A percentile compares a stretch with the other conserved stretches of the same genome.
Conservation (phyloP, 371 early-diverging fungal species). For the Mortierella sp. region DNA sequence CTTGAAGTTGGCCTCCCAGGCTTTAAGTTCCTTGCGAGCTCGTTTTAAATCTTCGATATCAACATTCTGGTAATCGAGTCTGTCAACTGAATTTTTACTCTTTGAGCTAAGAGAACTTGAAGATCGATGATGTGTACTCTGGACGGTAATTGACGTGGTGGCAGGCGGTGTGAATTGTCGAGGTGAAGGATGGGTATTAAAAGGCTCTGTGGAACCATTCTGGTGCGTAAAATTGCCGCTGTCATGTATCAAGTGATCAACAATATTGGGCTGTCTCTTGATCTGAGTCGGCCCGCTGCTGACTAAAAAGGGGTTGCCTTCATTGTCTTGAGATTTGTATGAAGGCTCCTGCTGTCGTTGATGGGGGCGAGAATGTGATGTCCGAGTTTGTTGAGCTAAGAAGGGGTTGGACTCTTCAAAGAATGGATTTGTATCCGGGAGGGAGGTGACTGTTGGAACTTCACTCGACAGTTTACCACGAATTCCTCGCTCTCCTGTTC, state of each 20-base stretch:
- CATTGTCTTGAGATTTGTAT: not conserved
- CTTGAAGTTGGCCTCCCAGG: constrained; percentile 63
- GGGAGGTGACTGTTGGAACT: not conserved
- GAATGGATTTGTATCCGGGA: constrained; percentile 2
- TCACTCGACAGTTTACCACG: constrained; percentile 9
- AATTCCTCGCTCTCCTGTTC: not conserved
- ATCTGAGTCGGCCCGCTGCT: not conserved
- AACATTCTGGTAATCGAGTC: constrained; percentile 8
- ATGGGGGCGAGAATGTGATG: not conserved
- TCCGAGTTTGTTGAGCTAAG: not conserved
- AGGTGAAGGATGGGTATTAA: not conserved
- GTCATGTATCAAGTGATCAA: not conserved
- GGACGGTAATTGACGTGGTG: not conserved
- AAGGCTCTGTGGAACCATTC: not conserved
- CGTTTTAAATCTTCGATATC: constrained; percentile 25
- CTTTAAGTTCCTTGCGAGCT: constrained; percentile 58
- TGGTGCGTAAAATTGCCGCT: not conserved
- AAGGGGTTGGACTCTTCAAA: constrained; percentile 31
- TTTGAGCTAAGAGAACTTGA: constrained; percentile 4
- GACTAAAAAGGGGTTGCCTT: constrained; percentile 21
- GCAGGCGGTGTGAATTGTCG: no score
- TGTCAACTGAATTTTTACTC: not conserved
- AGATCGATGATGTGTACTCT: not conserved
- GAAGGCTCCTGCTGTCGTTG: not conserved
- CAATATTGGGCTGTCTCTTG: not conserved